These are phyloP conservation scores for Tricholoma matsutake DNA, from an alignment of 768 basidiomycete genomes.

Conservation along the genomic window DNA sequence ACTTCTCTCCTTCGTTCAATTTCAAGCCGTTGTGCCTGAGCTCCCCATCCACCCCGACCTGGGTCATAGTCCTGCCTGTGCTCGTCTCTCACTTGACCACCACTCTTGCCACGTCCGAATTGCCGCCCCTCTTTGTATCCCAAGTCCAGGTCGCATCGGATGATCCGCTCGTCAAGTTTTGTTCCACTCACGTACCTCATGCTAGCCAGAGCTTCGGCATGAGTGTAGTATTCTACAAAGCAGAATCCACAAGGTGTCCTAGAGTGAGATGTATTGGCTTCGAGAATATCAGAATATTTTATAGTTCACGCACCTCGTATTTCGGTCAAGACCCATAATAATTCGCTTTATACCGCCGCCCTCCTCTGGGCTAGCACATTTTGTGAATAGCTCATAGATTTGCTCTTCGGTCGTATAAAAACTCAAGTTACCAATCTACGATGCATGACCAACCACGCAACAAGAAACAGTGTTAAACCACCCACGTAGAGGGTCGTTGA, in stretches of 20 bases:
- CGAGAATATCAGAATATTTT: neutral
- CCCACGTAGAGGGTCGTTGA: slow-evolving; percentile 91
- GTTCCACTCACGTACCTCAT: slow-evolving; percentile 97
- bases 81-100: slow-evolving; percentile 96
- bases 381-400: slow-evolving; percentile 89
- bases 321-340: slow-evolving; percentile 92
- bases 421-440: slow-evolving; percentile 86
- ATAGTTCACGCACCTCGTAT: slow-evolving; percentile 59
- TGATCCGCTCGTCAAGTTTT: slow-evolving; percentile 97
- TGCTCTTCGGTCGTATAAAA: slow-evolving; percentile 96
- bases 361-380: slow-evolving; percentile 84
- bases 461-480: slow-evolving; percentile 24
- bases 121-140: slow-evolving; percentile 97
- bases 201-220: slow-evolving; percentile 87
- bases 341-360: slow-evolving; percentile 90
- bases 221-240: slow-evolving; percentile 95
- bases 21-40: slow-evolving; percentile 73
- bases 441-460: slow-evolving; percentile 11
- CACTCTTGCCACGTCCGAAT: slow-evolving; percentile 96
- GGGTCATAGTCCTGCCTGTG: slow-evolving; percentile 96
- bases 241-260: slow-evolving; percentile 95
- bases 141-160: slow-evolving; percentile 95
- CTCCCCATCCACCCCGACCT: slow-evolving; percentile 94
- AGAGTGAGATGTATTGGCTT: slow-evolving; percentile 7
- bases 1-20: slow-evolving; percentile 76